phyloP scores from a whole-genome alignment of 2,329 filamentous ascomycete species.

The Neonectria faginata region DNA sequence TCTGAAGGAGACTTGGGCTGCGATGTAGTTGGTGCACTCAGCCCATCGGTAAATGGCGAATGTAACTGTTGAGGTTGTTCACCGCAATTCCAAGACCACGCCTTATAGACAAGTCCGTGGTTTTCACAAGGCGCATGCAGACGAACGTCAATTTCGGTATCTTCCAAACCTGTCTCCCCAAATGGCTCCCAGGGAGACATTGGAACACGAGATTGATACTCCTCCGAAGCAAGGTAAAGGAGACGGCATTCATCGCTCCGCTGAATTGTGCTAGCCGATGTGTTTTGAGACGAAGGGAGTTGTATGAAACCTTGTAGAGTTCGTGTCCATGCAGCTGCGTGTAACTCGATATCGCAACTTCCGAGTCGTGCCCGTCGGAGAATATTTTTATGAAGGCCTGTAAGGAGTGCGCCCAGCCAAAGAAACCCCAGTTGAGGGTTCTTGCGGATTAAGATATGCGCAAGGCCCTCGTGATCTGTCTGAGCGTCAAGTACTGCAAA shows the following conservation, averaged over 20 bases:
- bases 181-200: neutral
- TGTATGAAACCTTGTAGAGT: constrained; percentile 7
- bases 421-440: constrained; percentile 17
- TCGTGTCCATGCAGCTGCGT: constrained; percentile 9
- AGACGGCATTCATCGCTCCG: constrained; percentile 1
- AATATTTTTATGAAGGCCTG: constrained; percentile 52
- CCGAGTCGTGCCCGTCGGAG: neutral
- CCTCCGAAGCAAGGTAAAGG: neutral
- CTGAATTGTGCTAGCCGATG: neutral
- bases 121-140: constrained; percentile 2
- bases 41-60: neutral
- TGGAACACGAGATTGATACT: neutral
- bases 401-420: constrained; percentile 11
- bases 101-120: neutral
- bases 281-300: neutral
- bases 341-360: constrained; percentile 8
- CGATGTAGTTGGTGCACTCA: no score
- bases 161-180: neutral
- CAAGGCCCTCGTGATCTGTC: constrained; percentile 4
- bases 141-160: constrained; percentile 7
- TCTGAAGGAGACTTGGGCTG: no score
- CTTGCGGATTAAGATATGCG: constrained; percentile 9
- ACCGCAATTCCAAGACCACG: neutral
- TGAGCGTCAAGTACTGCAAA: constrained; percentile 3
- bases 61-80: neutral